A percentile compares a stretch with the other conserved stretches of the same genome.
Conservation (phyloP, 805 yeast genomes). For the Candida sithepensis region DNA sequence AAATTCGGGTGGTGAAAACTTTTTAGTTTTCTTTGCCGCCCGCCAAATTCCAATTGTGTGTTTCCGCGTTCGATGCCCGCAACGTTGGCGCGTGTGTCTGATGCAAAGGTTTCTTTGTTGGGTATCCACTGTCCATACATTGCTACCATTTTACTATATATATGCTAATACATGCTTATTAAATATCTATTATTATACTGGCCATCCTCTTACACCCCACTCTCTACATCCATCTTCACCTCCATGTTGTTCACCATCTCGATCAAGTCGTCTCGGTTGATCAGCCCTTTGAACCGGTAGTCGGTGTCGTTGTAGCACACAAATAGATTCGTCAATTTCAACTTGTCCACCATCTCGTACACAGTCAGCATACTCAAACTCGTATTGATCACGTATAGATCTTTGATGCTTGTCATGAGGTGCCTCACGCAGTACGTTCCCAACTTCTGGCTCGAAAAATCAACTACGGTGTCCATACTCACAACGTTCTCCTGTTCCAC, state of each 20-base stretch:
- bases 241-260: slow-evolving; percentile 10
- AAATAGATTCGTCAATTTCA: slow-evolving; percentile 32
- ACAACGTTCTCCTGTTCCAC: slow-evolving; percentile 8
- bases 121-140: too few relatives aligned
- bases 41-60: too few relatives aligned
- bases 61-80: too few relatives aligned
- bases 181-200: too few relatives aligned
- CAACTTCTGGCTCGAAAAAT: slow-evolving; percentile 11
- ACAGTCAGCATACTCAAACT: slow-evolving; percentile 32
- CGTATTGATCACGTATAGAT: slow-evolving; percentile 27
- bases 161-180: too few relatives aligned
- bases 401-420: slow-evolving; percentile 8
- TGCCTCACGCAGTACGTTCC: slow-evolving; percentile 17
- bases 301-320: slow-evolving; percentile 29
- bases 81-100: too few relatives aligned
- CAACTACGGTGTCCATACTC: slow-evolving; percentile 15
- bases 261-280: slow-evolving; percentile 33
- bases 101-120: too few relatives aligned
- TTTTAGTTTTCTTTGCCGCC: too few relatives aligned
- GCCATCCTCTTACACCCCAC: background rate
- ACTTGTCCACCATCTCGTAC: slow-evolving; percentile 35
- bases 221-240: background rate
- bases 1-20: background rate
- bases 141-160: too few relatives aligned
- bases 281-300: slow-evolving; percentile 31